Evolutionary conservation across 331 rosid genomes (phyloP).

Genomic region (Malus hybrid): DNA sequence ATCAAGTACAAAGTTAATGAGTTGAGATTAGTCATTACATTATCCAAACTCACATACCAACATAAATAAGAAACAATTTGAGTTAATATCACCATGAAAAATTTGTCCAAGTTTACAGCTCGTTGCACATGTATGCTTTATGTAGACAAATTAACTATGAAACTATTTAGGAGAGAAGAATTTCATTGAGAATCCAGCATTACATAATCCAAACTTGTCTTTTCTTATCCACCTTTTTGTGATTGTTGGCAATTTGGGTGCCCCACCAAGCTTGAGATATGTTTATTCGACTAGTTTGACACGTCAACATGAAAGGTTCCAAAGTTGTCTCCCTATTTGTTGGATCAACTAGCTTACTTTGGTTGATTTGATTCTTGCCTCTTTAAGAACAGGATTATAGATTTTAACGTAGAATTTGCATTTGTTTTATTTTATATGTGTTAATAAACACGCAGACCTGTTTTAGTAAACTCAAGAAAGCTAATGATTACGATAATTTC

Average conservation of each 20-base stretch:
- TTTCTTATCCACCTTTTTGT: not conserved
- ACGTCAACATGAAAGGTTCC: not conserved
- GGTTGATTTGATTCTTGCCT: not conserved
- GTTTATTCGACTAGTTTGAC: not conserved
- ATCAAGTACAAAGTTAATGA: no score
- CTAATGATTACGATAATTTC: no score
- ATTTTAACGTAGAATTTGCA: no score
- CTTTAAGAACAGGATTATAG: no score
- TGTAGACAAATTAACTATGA: not conserved
- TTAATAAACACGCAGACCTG: not conserved
- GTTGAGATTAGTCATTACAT: no score
- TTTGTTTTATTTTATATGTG: no score
- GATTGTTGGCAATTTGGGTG: not conserved
- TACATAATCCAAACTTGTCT: not conserved
- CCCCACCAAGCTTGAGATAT: not conserved
- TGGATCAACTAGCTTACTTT: no score
- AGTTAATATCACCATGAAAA: no score
- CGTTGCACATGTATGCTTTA: no score
- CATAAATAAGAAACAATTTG: no score
- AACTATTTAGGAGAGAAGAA: not conserved
- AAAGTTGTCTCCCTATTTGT: not conserved
- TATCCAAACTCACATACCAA: no score
- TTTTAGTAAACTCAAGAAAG: not conserved
- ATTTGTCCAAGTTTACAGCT: not conserved
- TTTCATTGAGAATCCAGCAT: not conserved